phyloP scores from a whole-genome alignment of 108 stramenopile genomes.

The Cyclostephanos tholiformis region DNA sequence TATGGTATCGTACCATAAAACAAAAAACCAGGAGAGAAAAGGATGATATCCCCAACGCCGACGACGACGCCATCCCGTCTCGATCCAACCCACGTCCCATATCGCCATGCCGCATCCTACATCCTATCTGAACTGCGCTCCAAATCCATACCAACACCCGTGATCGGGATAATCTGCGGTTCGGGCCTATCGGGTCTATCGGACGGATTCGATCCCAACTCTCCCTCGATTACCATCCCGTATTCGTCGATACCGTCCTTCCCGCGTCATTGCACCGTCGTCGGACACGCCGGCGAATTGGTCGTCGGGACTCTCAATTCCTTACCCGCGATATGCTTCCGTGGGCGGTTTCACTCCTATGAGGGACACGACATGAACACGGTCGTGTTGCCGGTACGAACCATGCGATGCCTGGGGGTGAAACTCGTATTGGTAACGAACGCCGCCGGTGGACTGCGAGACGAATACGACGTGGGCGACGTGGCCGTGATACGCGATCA shows the following conservation, averaged over 20 bases:
- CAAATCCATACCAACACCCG: constrained; percentile 46
- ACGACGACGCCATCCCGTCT: constrained; percentile 1
- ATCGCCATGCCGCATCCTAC: constrained; percentile 68
- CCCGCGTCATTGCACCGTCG: constrained; percentile 79
- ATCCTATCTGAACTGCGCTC: constrained; percentile 43
- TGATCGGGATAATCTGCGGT: constrained; percentile 91
- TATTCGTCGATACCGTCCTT: constrained; percentile 88
- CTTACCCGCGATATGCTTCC: constrained; percentile 79
- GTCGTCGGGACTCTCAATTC: constrained; percentile 75
- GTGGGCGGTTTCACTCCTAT: constrained; percentile 93
- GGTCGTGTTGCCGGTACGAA: constrained; percentile 79
- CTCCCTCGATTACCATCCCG: constrained; percentile 52
- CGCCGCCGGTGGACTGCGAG: constrained; percentile 90
- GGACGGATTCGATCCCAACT: constrained; percentile 57
- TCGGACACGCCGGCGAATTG: constrained; percentile 89
- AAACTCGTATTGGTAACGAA: constrained; percentile 87
- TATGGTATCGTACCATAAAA: no score
- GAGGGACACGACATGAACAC: constrained; percentile 91
- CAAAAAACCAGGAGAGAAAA: no score
- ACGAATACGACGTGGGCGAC: constrained; percentile 82
- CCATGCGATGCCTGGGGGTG: constrained; percentile 84
- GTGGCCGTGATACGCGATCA: constrained; percentile 89
- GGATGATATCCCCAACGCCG: neutral
- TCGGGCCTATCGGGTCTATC: constrained; percentile 84
- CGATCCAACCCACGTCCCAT: constrained; percentile 43